These are phyloP conservation scores for Aciculosporium take DNA, from an alignment of 2,329 filamentous ascomycete species.

Conservation along the genomic window DNA sequence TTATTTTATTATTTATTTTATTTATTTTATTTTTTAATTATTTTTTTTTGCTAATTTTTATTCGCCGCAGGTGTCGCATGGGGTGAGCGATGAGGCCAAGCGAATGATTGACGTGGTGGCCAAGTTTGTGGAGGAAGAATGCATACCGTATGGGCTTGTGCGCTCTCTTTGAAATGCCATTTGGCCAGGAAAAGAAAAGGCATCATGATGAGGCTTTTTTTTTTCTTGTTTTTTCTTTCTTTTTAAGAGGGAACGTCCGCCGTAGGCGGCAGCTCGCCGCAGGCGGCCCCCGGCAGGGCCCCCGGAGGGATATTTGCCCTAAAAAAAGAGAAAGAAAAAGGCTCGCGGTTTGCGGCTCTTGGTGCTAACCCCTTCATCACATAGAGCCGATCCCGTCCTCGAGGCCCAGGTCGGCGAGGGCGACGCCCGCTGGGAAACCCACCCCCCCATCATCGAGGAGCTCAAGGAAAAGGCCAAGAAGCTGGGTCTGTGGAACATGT, in stretches of 20 bases:
- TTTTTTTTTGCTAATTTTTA: not conserved
- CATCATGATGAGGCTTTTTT: too few species aligned
- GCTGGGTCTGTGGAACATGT: conserved; percentile 95
- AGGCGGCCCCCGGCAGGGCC: too few species aligned
- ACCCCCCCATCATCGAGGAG: conserved; percentile 73
- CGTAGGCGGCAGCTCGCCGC: too few species aligned
- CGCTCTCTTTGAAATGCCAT: too few species aligned
- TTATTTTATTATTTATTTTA: not conserved
- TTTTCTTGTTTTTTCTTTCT: not conserved
- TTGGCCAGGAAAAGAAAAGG: too few species aligned
- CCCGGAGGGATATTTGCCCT: too few species aligned
- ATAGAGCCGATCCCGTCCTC: conserved; percentile 63
- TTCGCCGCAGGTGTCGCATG: conserved; percentile 27
- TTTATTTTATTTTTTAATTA: not conserved
- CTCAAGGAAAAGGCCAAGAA: conserved; percentile 72
- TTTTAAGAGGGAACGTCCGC: too few species aligned
- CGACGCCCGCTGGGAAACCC: conserved; percentile 60
- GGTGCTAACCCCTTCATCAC: too few species aligned
- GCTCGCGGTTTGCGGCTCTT: too few species aligned
- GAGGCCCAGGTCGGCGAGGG: conserved; percentile 67
- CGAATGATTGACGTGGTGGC: conserved; percentile 77
- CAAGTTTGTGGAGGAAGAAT: conserved; percentile 96
- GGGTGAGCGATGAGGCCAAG: conserved; percentile 73
- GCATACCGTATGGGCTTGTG: conserved; percentile 47
- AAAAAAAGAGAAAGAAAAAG: not conserved